Evolutionary conservation across 495 filamentous ascomycete genomes (phyloP), one percentile per base, ranked within the genome.

Genomic region (Melanomma pulvis-pyrius): DNA sequence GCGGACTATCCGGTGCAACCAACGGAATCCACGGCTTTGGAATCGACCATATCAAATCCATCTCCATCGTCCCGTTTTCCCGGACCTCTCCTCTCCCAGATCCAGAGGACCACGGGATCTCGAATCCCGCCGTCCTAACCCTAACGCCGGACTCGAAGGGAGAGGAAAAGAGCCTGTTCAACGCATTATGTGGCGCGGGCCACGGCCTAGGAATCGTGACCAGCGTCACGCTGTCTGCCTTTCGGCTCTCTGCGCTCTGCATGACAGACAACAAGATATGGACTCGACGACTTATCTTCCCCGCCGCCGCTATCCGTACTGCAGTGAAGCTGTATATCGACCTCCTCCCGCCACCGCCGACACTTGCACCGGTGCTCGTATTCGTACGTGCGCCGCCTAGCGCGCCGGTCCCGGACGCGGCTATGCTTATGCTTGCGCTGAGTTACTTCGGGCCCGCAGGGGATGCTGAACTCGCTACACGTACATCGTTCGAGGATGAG

Each of bases 381-480:
- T 68, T 68, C 44, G n/a, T 56, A 0, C 65, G 66, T 32, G 59
- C 66, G 11, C 59, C 66, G 13, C 66, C 66, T 21, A 44, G 21
- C 17, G 53, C 59, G 15, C 66, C 66, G 13, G 48, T 39, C 30
- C 51, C 53, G 12, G 59, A 46, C 22, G 52, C 66, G 5, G 59
- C 66, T 6, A 59, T 69, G 36, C 30, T 63, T n/a, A 51, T 69
- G 26, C 39, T 69, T 32, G 46, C 30, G 29, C 52, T 63, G 0
- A n/a, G 19, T 7, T 69, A 63, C 41, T 69, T 58, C 53, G 66
- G 66, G 9, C 44, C 53, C 2, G 0, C 25, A 0, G 46, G 47
- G 24, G 59, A 51, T 3, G 59, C 59, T 9, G 58, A 68, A 22
- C 2, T 30, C 9, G 50, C 22, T 15, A 24, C 36, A 8, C 26